phyloP scores from a whole-genome alignment of 2,329 filamentous ascomycete species.

The Penicillium sp. region DNA sequence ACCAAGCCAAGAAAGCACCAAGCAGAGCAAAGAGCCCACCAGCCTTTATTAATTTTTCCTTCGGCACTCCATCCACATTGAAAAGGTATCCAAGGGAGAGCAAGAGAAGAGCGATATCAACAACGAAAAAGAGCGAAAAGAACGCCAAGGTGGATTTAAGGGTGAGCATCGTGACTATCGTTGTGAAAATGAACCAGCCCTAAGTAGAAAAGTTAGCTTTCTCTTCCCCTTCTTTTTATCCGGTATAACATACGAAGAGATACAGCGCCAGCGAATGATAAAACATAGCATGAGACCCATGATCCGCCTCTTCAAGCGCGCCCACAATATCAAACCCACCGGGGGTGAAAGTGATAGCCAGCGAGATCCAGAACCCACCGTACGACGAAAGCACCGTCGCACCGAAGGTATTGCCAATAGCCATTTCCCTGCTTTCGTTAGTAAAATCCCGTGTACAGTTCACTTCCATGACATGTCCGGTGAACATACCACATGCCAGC shows the following conservation, averaged over 20 bases:
- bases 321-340: constrained; percentile 58
- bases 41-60: constrained; percentile 32
- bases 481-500: constrained; percentile 72
- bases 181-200: constrained; percentile 80
- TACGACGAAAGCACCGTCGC: constrained; percentile 73
- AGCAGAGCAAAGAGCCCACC: constrained; percentile 54
- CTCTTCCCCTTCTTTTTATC: neutral
- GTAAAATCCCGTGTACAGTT: neutral
- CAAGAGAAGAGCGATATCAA: constrained; percentile 70
- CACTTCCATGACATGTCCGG: neutral
- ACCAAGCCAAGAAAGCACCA: constrained; percentile 54
- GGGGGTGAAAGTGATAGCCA: constrained; percentile 65
- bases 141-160: constrained; percentile 72
- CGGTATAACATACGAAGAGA: constrained; percentile 39
- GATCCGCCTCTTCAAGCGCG: constrained; percentile 36
- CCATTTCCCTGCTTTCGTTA: constrained; percentile 64
- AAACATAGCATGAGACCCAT: constrained; percentile 39
- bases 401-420: constrained; percentile 74
- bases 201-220: constrained; percentile 13
- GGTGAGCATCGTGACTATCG: constrained; percentile 66
- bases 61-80: constrained; percentile 21
- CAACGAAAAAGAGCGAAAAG: constrained; percentile 69
- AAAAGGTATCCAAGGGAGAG: constrained; percentile 61
- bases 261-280: constrained; percentile 65
- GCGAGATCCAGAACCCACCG: constrained; percentile 74